A percentile compares a stretch with the other conserved stretches of the same genome.
Evolutionary conservation across 139 green algal species (phyloP).

Genomic region (Astrephomene gubernaculifera): DNA sequence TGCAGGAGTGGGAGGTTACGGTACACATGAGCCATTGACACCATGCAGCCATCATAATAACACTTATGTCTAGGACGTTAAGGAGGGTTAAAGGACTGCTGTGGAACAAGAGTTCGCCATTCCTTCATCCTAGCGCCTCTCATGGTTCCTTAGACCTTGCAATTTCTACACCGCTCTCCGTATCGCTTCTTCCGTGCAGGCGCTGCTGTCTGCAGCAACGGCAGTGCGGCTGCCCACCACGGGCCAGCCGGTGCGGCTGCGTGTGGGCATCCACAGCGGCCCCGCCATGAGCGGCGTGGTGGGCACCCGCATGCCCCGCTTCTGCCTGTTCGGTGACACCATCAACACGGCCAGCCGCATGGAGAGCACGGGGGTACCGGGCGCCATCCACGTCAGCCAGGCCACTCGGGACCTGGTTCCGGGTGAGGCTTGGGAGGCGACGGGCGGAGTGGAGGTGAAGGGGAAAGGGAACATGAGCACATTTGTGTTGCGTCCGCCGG

Average conservation of each 20-base stretch:
- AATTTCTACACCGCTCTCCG: no score
- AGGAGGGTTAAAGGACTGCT: no score
- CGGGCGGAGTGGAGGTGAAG: no score
- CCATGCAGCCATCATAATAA: no score
- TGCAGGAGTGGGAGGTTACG: no score
- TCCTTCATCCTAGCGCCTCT: no score
- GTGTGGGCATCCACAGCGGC: conserved; percentile 43
- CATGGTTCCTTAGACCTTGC: no score
- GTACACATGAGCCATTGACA: no score
- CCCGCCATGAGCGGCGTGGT: no score
- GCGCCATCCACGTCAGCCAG: conserved; percentile 53
- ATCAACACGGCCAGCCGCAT: conserved; percentile 18
- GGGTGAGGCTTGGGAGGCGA: conserved; percentile 20
- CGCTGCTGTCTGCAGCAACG: conserved; percentile 11
- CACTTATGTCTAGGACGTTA: no score
- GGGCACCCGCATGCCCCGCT: conserved; percentile 37
- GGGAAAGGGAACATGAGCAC: conserved; percentile 19
- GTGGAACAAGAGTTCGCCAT: no score
- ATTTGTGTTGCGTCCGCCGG: background rate
- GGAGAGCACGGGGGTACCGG: conserved; percentile 56
- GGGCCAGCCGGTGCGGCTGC: conserved; percentile 14
- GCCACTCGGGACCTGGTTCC: conserved; percentile 23
- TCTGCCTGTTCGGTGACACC: conserved; percentile 41
- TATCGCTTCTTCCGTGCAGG: background rate
- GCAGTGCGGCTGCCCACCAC: conserved; percentile 7